A percentile compares a stretch with the other conserved stretches of the same genome.
phyloP scores from a whole-genome alignment of 805 yeast genomes.

The Starmerella gropengiesseri region DNA sequence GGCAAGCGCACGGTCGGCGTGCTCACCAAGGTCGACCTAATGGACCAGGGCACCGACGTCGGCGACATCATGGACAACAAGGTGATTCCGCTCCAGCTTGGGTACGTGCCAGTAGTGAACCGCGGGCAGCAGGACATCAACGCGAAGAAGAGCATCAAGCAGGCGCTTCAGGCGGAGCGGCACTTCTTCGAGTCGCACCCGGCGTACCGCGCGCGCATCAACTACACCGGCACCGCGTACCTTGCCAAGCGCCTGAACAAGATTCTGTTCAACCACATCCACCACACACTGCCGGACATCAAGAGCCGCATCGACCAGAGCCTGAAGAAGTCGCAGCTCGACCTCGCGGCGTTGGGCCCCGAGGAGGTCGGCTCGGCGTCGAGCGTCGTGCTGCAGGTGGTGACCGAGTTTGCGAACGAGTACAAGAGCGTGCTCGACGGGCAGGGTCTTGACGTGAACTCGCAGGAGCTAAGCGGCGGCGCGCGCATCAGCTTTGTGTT shows the following conservation, averaged over 20 bases:
- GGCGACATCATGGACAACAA: constrained; percentile 90
- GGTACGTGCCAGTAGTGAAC: constrained; percentile 93
- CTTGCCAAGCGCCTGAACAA: constrained; percentile 85
- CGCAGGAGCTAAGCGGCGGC: constrained; percentile 91
- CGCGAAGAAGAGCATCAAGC: constrained; percentile 71
- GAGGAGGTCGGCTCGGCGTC: constrained; percentile 72
- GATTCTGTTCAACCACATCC: constrained; percentile 82
- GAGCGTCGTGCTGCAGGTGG: constrained; percentile 78
- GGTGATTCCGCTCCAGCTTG: constrained; percentile 88
- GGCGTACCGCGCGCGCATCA: constrained; percentile 80
- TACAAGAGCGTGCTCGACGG: constrained; percentile 87
- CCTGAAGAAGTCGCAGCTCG: constrained; percentile 72
- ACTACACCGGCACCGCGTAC: constrained; percentile 94
- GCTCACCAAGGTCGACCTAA: constrained; percentile 86
- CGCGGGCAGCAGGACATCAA: constrained; percentile 97
- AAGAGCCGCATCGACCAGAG: constrained; percentile 81
- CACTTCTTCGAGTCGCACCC: constrained; percentile 77
- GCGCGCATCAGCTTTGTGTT: constrained; percentile 96
- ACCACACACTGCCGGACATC: constrained; percentile 82
- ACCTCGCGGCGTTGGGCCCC: constrained; percentile 68
- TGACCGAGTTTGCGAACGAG: constrained; percentile 89
- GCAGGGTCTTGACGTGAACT: constrained; percentile 79
- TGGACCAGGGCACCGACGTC: constrained; percentile 98
- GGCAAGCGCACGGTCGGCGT: constrained; percentile 94
- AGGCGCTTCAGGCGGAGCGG: constrained; percentile 75